These are phyloP conservation scores for Tetradesmus obliquus DNA, from an alignment of 139 green algal genomes.

Conservation along the genomic window DNA sequence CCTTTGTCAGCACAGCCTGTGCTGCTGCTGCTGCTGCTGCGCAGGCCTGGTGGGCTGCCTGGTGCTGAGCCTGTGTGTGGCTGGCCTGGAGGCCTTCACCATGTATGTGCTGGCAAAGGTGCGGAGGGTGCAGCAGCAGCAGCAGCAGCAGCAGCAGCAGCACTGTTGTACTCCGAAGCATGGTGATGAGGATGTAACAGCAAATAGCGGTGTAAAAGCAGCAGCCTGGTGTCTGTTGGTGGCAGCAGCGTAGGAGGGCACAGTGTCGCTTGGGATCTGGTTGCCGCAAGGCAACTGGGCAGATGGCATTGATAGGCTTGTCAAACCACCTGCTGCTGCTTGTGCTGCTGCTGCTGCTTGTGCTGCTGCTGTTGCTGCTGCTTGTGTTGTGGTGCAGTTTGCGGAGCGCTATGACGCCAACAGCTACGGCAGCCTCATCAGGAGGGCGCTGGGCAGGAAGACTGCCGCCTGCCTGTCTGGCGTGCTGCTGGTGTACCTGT, in stretches of 20 bases:
- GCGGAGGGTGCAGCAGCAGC: neutral
- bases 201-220: no score
- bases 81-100: conserved; percentile 68
- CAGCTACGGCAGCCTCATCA: conserved; percentile 71
- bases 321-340: no score
- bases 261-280: no score
- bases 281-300: no score
- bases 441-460: conserved; percentile 68
- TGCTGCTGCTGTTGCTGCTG: neutral
- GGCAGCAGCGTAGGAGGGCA: no score
- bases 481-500: conserved; percentile 73
- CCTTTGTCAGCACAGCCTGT: neutral
- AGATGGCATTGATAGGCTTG: no score
- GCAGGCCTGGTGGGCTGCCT: conserved; percentile 73
- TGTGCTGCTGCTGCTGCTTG: neutral
- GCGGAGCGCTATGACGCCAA: conserved; percentile 58
- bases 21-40: neutral
- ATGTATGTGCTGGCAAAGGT: conserved; percentile 74
- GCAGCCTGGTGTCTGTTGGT: no score
- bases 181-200: no score
- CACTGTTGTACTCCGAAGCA: neutral
- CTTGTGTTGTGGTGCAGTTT: conserved; percentile 24
- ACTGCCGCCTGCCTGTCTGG: conserved; percentile 57
- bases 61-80: conserved; percentile 61
- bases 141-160: neutral